phyloP scores from a whole-genome alignment of 140 eudicot species.

The Oenanthe javanica region DNA sequence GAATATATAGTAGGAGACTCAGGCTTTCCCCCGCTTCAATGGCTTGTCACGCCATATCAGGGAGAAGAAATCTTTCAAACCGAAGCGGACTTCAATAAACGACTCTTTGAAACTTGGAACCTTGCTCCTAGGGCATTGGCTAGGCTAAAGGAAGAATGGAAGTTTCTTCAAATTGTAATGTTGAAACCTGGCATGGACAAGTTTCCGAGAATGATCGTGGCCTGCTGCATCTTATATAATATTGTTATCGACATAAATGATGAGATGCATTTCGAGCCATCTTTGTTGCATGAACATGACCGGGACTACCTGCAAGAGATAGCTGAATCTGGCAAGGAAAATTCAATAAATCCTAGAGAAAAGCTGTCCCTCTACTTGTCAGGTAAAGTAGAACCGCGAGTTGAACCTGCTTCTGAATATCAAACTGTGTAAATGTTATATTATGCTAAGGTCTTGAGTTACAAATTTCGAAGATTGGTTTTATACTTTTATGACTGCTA shows the following conservation, averaged over 20 bases:
- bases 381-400: slow-evolving; percentile 28
- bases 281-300: slow-evolving; percentile 40
- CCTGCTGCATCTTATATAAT: slow-evolving; percentile 79
- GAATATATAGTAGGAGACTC: slow-evolving; percentile 77
- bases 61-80: slow-evolving; percentile 39
- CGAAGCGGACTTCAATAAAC: slow-evolving; percentile 50
- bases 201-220: slow-evolving; percentile 61
- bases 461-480: too few relatives aligned
- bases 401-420: not conserved
- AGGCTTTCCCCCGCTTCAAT: slow-evolving; percentile 59
- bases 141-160: slow-evolving; percentile 71
- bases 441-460: too few relatives aligned
- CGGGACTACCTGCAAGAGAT: slow-evolving; percentile 45
- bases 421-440: not conserved
- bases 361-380: slow-evolving; percentile 51
- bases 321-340: slow-evolving; percentile 44
- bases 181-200: slow-evolving; percentile 72
- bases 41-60: slow-evolving; percentile 80
- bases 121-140: slow-evolving; percentile 66
- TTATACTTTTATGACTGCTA: too few relatives aligned
- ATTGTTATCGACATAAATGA: slow-evolving; percentile 75
- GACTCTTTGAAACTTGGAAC: slow-evolving; percentile 50
- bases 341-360: slow-evolving; percentile 45
- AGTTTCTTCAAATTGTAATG: slow-evolving; percentile 45
- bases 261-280: slow-evolving; percentile 34